Percentiles rank a stretch among this genome's conserved stretches.
Evolutionary conservation across 2,329 filamentous ascomycete species (phyloP).

Genomic region (Penicillium sp.): DNA sequence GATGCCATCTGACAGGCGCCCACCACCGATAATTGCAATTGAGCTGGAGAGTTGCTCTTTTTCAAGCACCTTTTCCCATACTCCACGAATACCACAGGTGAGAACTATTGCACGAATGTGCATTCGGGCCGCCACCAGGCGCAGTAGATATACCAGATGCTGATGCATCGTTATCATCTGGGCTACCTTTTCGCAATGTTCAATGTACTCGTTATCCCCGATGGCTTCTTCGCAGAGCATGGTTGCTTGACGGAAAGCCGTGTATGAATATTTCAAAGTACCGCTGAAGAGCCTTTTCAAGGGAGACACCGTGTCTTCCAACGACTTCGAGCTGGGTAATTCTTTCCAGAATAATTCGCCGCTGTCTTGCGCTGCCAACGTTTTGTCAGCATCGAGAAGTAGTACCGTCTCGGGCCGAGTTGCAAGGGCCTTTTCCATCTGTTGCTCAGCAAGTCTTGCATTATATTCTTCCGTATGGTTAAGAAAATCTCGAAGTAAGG

Average conservation of each 20-base stretch:
- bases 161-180: constrained; percentile 40
- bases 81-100: constrained; percentile 50
- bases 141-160: constrained; percentile 48
- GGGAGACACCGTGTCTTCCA: constrained; percentile 15
- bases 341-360: constrained; percentile 15
- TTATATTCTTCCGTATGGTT: constrained; percentile 4
- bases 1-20: constrained; percentile 44
- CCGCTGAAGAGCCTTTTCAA: constrained; percentile 48
- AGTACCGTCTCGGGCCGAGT: constrained; percentile 42
- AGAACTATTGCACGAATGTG: constrained; percentile 50
- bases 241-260: constrained; percentile 52
- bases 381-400: constrained; percentile 58
- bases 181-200: constrained; percentile 45
- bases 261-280: constrained; percentile 49
- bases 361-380: constrained; percentile 40
- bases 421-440: constrained; percentile 33
- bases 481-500: constrained; percentile 2
- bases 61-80: constrained; percentile 56
- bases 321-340: constrained; percentile 3
- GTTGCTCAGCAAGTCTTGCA: constrained; percentile 19
- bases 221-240: constrained; percentile 50
- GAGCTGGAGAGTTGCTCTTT: constrained; percentile 36
- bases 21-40: constrained; percentile 53
- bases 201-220: constrained; percentile 39
- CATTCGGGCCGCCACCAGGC: constrained; percentile 21